These are phyloP conservation scores for Eucalyptus shirleyi DNA, from an alignment of 345 rosid species.

Conservation along the genomic window DNA sequence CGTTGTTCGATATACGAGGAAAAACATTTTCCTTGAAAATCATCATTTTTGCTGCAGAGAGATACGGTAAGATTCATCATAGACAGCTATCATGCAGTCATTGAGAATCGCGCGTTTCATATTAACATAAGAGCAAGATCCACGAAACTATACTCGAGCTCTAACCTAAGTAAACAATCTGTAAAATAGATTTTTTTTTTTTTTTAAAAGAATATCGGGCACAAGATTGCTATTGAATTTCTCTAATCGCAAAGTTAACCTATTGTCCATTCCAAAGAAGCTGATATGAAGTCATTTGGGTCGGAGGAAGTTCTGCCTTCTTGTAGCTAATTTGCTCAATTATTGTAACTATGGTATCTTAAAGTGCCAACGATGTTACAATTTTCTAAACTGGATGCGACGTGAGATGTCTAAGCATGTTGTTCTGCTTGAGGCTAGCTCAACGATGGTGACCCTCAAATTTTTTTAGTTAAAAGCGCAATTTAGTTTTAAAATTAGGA, in stretches of 20 bases:
- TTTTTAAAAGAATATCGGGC: background rate
- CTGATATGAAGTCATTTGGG: background rate
- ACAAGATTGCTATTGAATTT: background rate
- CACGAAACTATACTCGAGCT: no score
- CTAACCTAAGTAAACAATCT: no score
- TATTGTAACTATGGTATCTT: background rate
- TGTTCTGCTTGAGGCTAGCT: background rate
- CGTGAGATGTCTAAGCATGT: background rate
- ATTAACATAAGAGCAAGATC: background rate
- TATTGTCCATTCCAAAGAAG: background rate
- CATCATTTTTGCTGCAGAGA: background rate
- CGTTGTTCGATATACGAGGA: background rate
- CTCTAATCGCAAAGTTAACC: background rate
- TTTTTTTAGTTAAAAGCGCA: background rate
- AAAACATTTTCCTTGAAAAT: background rate
- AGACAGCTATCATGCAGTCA: background rate
- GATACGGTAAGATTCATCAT: background rate
- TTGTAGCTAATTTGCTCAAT: background rate
- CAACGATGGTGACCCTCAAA: fast-evolving
- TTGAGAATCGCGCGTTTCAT: background rate
- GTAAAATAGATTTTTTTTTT: no score
- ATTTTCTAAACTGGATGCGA: background rate
- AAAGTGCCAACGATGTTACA: background rate
- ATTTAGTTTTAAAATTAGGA: background rate
- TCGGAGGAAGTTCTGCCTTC: background rate